Evolutionary conservation across 495 filamentous ascomycete species (phyloP).

Genomic region (Neurospora sublineolata): DNA sequence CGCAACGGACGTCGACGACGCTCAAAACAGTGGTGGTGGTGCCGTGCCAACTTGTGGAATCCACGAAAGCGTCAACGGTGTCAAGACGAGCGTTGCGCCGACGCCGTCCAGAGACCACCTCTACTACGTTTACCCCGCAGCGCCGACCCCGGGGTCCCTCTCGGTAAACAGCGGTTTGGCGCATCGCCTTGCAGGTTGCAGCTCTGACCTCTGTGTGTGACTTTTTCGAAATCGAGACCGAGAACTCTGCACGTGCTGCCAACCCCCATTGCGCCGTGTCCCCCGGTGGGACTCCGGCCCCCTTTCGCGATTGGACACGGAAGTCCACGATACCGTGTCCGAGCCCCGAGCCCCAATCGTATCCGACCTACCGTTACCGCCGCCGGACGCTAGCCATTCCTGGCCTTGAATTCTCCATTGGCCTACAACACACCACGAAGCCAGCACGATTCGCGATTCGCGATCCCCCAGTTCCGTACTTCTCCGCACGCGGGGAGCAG

Average conservation of each 20-base stretch:
- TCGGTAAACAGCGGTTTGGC: background rate
- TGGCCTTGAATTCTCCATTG: background rate
- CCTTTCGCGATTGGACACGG: background rate
- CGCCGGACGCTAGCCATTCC: background rate
- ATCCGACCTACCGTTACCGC: background rate
- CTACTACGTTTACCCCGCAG: constrained; percentile 14
- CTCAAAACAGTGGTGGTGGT: constrained; percentile 13
- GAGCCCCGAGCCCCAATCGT: background rate
- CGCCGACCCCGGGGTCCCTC: constrained; percentile 3
- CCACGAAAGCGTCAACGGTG: background rate
- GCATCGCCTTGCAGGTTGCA: background rate
- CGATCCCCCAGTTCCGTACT: background rate
- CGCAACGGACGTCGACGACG: constrained; percentile 23
- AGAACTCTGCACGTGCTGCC: background rate
- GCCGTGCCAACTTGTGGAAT: background rate
- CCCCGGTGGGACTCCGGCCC: constrained; percentile 9
- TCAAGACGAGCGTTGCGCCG: background rate
- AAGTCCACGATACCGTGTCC: background rate
- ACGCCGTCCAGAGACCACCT: background rate
- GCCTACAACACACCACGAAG: background rate
- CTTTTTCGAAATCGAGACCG: background rate
- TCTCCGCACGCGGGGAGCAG: background rate
- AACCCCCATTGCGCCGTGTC: constrained; percentile 3
- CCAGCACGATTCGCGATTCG: background rate
- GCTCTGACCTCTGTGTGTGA: background rate